phyloP scores from a whole-genome alignment of 2,329 filamentous ascomycete species.

The Diaporthe citrichinensis region DNA sequence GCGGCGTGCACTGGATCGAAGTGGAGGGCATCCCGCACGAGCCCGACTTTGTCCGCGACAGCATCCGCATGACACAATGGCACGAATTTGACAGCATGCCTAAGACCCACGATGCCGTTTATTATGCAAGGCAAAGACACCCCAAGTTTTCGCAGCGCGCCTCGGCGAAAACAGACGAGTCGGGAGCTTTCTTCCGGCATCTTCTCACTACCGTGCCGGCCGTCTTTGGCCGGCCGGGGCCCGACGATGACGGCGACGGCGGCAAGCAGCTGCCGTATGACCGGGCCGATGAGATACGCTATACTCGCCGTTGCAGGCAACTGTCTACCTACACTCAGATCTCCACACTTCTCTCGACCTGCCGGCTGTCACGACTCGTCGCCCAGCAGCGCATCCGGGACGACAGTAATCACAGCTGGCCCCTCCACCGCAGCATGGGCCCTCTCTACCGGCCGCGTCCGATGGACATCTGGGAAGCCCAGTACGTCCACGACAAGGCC shows the following conservation, averaged over 20 bases:
- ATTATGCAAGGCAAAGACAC: neutral
- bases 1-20: conserved; percentile 22
- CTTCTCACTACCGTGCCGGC: neutral
- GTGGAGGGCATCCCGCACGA: neutral
- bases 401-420: neutral
- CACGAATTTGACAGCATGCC: neutral
- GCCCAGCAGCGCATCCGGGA: neutral
- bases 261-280: neutral
- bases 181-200: neutral
- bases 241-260: neutral
- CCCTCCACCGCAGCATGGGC: conserved; percentile 11
- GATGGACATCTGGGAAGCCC: neutral
- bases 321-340: conserved; percentile 23
- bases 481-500: neutral
- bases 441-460: conserved; percentile 14
- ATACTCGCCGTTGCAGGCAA: conserved; percentile 22
- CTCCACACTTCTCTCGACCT: conserved; percentile 4
- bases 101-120: neutral
- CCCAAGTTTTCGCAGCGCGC: neutral
- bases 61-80: neutral
- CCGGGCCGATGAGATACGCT: neutral
- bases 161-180: neutral
- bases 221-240: neutral
- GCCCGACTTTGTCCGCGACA: neutral
- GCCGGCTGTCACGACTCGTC: conserved; percentile 16